Conservation (phyloP, 345 rosid species). For the Stellera chamaejasme region DNA sequence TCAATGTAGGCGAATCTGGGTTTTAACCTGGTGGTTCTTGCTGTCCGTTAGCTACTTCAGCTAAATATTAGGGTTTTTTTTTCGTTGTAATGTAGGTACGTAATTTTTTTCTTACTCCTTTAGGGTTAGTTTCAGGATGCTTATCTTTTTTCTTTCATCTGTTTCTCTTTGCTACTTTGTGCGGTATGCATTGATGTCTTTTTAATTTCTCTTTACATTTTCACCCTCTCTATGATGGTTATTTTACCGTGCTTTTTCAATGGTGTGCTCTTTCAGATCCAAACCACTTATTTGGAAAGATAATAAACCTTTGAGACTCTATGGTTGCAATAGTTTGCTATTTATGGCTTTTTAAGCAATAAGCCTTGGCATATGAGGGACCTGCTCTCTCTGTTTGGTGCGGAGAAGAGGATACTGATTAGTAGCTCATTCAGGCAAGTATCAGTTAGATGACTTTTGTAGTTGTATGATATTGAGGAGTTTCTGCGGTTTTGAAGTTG, state of each 20-base stretch:
- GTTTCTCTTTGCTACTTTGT: constrained; percentile 8
- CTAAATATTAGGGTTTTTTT: constrained; percentile 23
- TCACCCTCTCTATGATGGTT: constrained; percentile 7
- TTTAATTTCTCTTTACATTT: constrained; percentile 1
- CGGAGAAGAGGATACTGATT: constrained; percentile 16
- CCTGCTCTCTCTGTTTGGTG: constrained; percentile 18
- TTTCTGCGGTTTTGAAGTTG: constrained; percentile 21
- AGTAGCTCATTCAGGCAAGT: constrained; percentile 1
- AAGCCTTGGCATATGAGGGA: constrained; percentile 14
- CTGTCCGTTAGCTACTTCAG: neutral
- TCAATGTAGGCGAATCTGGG: constrained; percentile 5
- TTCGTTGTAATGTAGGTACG: neutral
- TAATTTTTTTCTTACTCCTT: neutral
- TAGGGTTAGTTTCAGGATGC: neutral
- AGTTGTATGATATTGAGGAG: constrained; percentile 20
- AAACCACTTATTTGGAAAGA: constrained; percentile 30
- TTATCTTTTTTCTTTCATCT: neutral
- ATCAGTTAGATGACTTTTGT: constrained; percentile 12
- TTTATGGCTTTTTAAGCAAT: constrained; percentile 12
- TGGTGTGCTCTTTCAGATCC: constrained; percentile 31
- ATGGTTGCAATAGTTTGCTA: constrained; percentile 22
- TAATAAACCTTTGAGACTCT: constrained; percentile 20
- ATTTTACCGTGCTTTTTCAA: constrained; percentile 22
- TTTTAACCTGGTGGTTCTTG: neutral
- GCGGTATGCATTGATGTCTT: constrained; percentile 2